These are phyloP conservation scores for Boechera divaricarpa DNA, from an alignment of 345 rosid genomes.

Conservation along the genomic window DNA sequence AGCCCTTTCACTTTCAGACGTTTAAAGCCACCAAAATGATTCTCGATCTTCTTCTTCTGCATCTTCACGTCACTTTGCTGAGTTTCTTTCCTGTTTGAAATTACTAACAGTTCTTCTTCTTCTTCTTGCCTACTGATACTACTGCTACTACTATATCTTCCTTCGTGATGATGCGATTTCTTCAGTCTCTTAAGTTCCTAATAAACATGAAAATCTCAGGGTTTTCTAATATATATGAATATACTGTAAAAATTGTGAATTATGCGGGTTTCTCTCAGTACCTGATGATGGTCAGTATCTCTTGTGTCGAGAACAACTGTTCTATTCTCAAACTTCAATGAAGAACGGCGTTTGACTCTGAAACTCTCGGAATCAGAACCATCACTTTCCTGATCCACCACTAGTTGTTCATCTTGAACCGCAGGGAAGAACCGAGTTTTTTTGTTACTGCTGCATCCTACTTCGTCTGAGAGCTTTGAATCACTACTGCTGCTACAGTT, in stretches of 20 bases:
- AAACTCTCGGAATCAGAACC: slow-evolving; percentile 87
- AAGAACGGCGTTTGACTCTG: slow-evolving; percentile 92
- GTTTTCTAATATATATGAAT: not conserved
- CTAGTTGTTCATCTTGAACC: slow-evolving; percentile 52
- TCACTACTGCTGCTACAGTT: slow-evolving; percentile 54
- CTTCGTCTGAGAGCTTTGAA: slow-evolving; percentile 49
- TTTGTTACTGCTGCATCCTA: slow-evolving; percentile 43
- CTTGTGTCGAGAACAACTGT: slow-evolving; percentile 49
- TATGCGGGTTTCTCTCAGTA: slow-evolving; percentile 35
- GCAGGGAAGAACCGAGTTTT: slow-evolving; percentile 45
- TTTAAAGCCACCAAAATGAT: slow-evolving; percentile 41
- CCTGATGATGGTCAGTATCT: slow-evolving; percentile 66
- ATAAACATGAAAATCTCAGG: not conserved
- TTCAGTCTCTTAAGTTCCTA: slow-evolving; percentile 39
- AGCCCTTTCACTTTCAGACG: slow-evolving; percentile 49
- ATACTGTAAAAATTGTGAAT: not conserved
- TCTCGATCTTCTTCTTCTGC: slow-evolving; percentile 36
- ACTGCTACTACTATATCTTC: slow-evolving; percentile 36
- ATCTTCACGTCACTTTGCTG: slow-evolving; percentile 36
- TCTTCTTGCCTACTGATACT: slow-evolving; percentile 40
- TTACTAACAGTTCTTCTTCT: slow-evolving; percentile 34
- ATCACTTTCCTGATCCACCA: slow-evolving; percentile 62
- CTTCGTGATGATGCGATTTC: slow-evolving; percentile 33
- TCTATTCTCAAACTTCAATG: slow-evolving; percentile 65
- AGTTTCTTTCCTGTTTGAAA: slow-evolving; percentile 28